Percentiles rank a stretch among this genome's conserved stretches.
These are phyloP conservation scores for Daldinia bambusicola DNA, from an alignment of 495 filamentous ascomycete species.

Conservation along the genomic window DNA sequence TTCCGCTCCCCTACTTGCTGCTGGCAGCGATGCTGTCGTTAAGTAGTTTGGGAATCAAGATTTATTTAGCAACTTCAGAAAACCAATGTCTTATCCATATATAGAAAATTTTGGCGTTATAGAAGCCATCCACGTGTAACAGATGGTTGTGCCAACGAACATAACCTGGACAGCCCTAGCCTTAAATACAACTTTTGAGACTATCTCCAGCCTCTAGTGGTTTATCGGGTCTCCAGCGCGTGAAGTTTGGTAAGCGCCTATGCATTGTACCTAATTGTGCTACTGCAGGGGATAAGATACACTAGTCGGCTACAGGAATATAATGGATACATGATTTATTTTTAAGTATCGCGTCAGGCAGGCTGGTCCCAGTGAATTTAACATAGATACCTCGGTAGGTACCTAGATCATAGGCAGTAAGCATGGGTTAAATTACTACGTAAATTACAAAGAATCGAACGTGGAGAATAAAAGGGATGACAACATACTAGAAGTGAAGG, in stretches of 20 bases:
- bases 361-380: background rate
- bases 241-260: background rate
- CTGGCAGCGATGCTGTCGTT: no score
- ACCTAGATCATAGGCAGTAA: background rate
- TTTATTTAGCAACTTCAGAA: conserved; percentile 7
- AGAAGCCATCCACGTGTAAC: conserved; percentile 19
- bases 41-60: background rate
- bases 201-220: no score
- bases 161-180: conserved; percentile 9
- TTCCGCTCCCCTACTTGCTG: background rate
- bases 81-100: background rate
- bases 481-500: background rate
- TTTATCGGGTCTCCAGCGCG: background rate
- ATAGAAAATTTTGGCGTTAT: conserved; percentile 15
- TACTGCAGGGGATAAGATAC: background rate
- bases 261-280: background rate
- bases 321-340: background rate
- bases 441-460: background rate
- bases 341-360: background rate
- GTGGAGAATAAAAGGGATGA: background rate
- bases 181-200: no score
- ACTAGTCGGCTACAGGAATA: background rate
- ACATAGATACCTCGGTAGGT: no score
- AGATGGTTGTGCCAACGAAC: conserved; percentile 11
- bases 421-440: background rate